These are phyloP conservation scores for Aspergillus wentii DNA, from an alignment of 495 filamentous ascomycete species.

Conservation along the genomic window DNA sequence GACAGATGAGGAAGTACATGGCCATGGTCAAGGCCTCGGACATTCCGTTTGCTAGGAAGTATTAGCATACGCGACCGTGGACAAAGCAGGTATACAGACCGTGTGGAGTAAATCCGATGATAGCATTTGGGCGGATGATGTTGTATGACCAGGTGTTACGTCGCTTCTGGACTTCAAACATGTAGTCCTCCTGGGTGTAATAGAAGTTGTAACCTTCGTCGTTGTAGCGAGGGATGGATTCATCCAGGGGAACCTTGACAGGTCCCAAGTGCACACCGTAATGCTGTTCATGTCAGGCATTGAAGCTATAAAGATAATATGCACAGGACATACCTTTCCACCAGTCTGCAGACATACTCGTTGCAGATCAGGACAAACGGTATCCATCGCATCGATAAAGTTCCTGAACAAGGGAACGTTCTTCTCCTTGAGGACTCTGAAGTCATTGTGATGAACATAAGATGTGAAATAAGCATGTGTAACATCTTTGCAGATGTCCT, in stretches of 20 bases:
- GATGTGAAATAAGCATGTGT: conserved; percentile 26
- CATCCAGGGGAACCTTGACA: conserved; percentile 18
- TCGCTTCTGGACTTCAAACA: conserved; percentile 11
- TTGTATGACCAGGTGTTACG: conserved; percentile 23
- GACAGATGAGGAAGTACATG: conserved; percentile 23
- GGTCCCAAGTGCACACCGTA: conserved; percentile 27
- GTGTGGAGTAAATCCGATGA: conserved; percentile 20
- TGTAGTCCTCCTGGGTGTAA: conserved; percentile 26
- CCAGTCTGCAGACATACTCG: conserved; percentile 21
- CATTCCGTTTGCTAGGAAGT: conserved; percentile 24
- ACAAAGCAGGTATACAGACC: too few species aligned
- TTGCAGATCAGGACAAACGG: conserved; percentile 9
- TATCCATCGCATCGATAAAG: conserved; percentile 20
- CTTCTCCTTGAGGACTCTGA: conserved; percentile 11
- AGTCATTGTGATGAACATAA: conserved; percentile 28
- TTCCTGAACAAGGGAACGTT: conserved; percentile 26
- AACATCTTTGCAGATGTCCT: conserved; percentile 13
- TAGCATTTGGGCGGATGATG: conserved; percentile 25
- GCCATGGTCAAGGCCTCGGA: conserved; percentile 18
- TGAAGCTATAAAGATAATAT: background rate
- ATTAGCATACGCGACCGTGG: too few species aligned
- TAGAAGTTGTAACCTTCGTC: conserved; percentile 27
- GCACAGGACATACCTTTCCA: conserved; percentile 13
- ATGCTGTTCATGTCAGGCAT: conserved; percentile 14
- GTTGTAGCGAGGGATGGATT: conserved; percentile 19